A percentile compares a stretch with the other conserved stretches of the same genome.
Evolutionary conservation across 306 rosid species (phyloP).

Genomic region (Parietaria judaica): DNA sequence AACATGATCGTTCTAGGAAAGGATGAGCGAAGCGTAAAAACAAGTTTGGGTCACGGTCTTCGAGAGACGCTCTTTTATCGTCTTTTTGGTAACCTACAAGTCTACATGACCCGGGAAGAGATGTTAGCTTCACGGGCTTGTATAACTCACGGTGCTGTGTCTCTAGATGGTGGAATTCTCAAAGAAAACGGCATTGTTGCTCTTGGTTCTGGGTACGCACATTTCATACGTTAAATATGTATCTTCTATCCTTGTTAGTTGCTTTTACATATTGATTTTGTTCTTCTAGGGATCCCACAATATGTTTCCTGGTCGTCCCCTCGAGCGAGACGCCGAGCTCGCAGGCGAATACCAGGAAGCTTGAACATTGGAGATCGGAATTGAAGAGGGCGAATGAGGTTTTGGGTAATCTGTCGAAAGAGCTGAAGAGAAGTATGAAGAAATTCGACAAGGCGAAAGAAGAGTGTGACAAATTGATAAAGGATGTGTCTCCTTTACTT

Average conservation of each 20-base stretch:
- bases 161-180: conserved; percentile 57
- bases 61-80: conserved; percentile 48
- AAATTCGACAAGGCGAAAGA: not conserved
- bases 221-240: not conserved
- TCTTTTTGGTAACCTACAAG: conserved; percentile 52
- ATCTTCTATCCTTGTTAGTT: not conserved
- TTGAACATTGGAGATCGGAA: conserved; percentile 14
- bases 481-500: not conserved
- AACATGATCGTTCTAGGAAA: conserved; percentile 46
- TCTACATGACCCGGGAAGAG: conserved; percentile 34
- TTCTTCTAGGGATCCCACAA: conserved; percentile 30
- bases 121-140: conserved; percentile 46
- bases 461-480: not conserved
- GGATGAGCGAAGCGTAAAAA: conserved; percentile 22
- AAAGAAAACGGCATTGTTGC: conserved; percentile 36
- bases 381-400: not conserved
- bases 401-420: not conserved
- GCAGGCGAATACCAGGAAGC: not conserved
- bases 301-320: conserved; percentile 30
- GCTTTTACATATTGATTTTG: not conserved
- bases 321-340: not conserved
- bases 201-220: conserved; percentile 40
- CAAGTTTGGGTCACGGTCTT: conserved; percentile 40
- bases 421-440: not conserved
- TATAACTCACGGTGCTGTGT: conserved; percentile 51